Conservation (phyloP, 148 eudicot genomes). For the Arbutus unedo region DNA sequence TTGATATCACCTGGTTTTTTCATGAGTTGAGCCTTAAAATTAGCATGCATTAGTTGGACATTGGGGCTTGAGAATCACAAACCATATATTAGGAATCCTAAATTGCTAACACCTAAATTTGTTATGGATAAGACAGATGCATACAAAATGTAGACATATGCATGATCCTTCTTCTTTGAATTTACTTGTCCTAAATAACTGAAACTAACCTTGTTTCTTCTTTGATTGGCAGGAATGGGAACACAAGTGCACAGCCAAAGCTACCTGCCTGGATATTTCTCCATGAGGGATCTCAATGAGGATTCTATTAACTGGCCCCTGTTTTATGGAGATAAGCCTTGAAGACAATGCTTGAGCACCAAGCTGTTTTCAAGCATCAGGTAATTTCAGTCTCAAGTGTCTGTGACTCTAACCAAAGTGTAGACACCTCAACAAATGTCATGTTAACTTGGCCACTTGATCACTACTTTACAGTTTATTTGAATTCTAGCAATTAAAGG, state of each 20-base stretch:
- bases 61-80: not conserved
- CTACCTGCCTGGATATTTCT: constrained; percentile 55
- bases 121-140: not conserved
- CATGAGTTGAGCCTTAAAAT: not conserved
- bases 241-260: constrained; percentile 69
- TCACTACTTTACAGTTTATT: not conserved
- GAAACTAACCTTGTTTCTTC: constrained; percentile 2
- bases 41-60: not conserved
- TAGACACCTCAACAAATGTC: no score
- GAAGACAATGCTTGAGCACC: constrained; percentile 87
- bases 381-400: constrained; percentile 29
- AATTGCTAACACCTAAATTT: not conserved
- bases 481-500: not conserved
- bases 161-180: not conserved
- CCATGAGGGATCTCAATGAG: constrained; percentile 73
- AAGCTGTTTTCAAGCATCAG: constrained; percentile 75
- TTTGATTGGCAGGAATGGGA: constrained; percentile 67
- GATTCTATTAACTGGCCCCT: constrained; percentile 70
- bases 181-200: not conserved
- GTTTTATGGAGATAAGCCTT: constrained; percentile 49
- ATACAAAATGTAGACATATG: not conserved
- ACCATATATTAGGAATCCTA: not conserved
- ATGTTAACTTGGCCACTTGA: no score
- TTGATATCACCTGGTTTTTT: no score
- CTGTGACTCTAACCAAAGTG: no score